Evolutionary conservation across 2,329 filamentous ascomycete genomes (phyloP).

Genomic region (Sporothrix brunneoviolacea): DNA sequence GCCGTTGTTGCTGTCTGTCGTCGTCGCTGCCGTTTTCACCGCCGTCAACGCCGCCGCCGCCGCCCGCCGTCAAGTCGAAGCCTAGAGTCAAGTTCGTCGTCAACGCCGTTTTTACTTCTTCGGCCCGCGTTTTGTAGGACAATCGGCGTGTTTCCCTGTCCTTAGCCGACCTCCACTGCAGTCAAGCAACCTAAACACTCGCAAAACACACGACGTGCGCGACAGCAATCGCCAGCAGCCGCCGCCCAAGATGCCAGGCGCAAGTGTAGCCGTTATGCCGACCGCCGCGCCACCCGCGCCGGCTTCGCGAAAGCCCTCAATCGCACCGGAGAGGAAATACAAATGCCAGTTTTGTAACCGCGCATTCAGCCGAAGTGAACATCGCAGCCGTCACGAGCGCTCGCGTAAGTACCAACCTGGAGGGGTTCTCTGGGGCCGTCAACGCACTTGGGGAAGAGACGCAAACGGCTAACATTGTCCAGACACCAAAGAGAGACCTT

Average conservation of each 20-base stretch:
- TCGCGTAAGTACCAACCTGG: slow-evolving; percentile 68
- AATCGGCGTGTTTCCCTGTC: no score
- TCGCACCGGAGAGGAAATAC: slow-evolving; percentile 93
- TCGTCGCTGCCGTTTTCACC: slow-evolving; percentile 22
- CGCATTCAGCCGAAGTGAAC: slow-evolving; percentile 95
- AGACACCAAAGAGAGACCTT: slow-evolving; percentile 98
- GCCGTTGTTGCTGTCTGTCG: slow-evolving; percentile 19
- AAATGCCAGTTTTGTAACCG: slow-evolving; percentile 98
- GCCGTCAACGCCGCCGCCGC: slow-evolving; percentile 21
- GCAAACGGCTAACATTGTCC: slow-evolving; percentile 13
- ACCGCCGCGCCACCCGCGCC: slow-evolving; percentile 61
- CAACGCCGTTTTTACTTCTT: no score
- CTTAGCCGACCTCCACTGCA: no score
- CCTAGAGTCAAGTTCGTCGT: not conserved
- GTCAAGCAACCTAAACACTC: not conserved
- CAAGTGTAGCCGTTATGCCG: slow-evolving; percentile 58
- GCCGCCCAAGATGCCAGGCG: slow-evolving; percentile 59
- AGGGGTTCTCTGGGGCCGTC: no score
- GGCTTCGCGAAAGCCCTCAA: slow-evolving; percentile 66
- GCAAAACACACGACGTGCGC: slow-evolving; percentile 1
- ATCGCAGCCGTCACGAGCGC: slow-evolving; percentile 92
- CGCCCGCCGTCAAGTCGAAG: slow-evolving; percentile 13
- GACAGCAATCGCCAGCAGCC: no score
- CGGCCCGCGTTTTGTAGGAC: no score
- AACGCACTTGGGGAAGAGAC: not conserved